phyloP scores from a whole-genome alignment of 1,284 basidiomycete genomes.

The Mycosarcoma mackinlayi region DNA sequence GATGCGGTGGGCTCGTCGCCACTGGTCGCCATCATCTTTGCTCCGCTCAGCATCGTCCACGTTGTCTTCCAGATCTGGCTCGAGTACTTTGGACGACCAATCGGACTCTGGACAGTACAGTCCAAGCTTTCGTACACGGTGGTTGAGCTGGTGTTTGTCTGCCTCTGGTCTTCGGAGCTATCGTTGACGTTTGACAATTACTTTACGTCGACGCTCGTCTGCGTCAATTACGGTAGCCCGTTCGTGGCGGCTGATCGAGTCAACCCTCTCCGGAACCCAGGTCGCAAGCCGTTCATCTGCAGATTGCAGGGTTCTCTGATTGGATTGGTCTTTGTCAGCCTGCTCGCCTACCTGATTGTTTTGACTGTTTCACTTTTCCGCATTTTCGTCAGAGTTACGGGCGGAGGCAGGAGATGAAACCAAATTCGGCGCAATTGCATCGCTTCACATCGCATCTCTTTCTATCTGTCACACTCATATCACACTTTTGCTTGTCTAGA shows the following conservation, averaged over 20 bases:
- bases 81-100: conserved; percentile 88
- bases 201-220: conserved; percentile 85
- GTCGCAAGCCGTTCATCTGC: conserved; percentile 73
- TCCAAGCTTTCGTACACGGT: conserved; percentile 64
- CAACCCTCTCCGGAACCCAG: conserved; percentile 53
- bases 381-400: conserved; percentile 56
- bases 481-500: not conserved
- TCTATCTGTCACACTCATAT: not conserved
- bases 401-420: conserved; percentile 28
- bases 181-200: conserved; percentile 89
- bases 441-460: conserved; percentile 1
- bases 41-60: conserved; percentile 83
- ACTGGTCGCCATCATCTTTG: conserved; percentile 85
- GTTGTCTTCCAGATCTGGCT: conserved; percentile 73
- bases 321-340: conserved; percentile 71
- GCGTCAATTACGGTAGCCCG: conserved; percentile 67
- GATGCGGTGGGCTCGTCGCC: conserved; percentile 84
- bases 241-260: conserved; percentile 69
- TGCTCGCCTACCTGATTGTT: conserved; percentile 65
- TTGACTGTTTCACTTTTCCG: conserved; percentile 62
- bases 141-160: conserved; percentile 80
- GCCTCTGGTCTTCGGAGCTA: conserved; percentile 88
- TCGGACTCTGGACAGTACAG: conserved; percentile 80
- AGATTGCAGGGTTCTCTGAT: conserved; percentile 69
- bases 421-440: too few species aligned